phyloP scores from a whole-genome alignment of 2,329 filamentous ascomycete genomes.

The Alternaria hordeiaustralica region DNA sequence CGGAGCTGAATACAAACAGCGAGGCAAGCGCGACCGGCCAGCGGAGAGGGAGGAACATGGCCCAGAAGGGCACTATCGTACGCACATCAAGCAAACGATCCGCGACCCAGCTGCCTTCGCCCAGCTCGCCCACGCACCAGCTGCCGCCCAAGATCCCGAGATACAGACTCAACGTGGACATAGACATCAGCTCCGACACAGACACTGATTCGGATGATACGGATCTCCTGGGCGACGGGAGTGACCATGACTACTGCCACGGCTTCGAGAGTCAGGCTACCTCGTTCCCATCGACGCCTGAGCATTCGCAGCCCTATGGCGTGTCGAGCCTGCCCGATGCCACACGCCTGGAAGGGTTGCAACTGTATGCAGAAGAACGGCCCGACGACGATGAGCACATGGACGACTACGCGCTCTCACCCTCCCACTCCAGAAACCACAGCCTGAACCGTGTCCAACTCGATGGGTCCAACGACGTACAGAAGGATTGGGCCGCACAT shows the following conservation, averaged over 20 bases:
- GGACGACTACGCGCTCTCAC: constrained; percentile 39
- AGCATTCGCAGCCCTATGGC: constrained; percentile 22
- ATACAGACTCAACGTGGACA: constrained; percentile 28
- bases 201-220: constrained; percentile 31
- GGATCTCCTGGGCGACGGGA: constrained; percentile 21
- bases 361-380: constrained; percentile 18
- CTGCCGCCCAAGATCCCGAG: constrained; percentile 46
- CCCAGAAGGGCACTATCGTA: constrained; percentile 28
- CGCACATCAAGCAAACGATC: constrained; percentile 46
- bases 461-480: constrained; percentile 20
- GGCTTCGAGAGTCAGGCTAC: constrained; percentile 25
- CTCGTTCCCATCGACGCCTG: constrained; percentile 31
- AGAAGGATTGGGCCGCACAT: constrained; percentile 30
- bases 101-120: constrained; percentile 46
- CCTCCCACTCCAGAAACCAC: constrained; percentile 28
- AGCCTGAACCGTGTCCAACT: constrained; percentile 25
- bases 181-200: constrained; percentile 26
- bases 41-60: constrained; percentile 36
- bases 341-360: constrained; percentile 22
- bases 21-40: constrained; percentile 25
- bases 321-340: constrained; percentile 30
- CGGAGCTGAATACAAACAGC: constrained; percentile 15
- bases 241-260: constrained; percentile 27
- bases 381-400: constrained; percentile 36
- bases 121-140: constrained; percentile 41